Evolutionary conservation across 192 early-diverging fungal species (phyloP), one percentile per base, ranked within the genome.

Genomic region (Dissophora globulifera): DNA sequence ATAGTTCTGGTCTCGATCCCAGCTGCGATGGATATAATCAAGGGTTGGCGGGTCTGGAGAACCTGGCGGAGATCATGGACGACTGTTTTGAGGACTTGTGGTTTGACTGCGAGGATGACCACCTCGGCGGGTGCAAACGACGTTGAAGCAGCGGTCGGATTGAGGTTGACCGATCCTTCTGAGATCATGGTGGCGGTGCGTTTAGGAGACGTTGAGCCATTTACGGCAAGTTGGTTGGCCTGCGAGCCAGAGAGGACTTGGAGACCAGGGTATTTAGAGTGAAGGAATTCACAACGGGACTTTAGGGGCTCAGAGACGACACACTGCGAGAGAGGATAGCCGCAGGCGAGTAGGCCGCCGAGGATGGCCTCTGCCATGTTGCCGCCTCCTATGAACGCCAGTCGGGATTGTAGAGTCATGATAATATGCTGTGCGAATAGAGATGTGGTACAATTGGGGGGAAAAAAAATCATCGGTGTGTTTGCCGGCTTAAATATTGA

Each of bases 361-460:
- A 96, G 85, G 57, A 98, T 96, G 62, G 96, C 93, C 61, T 89
- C 88, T 42, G 93, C 94, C 96, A 98, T 98, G 79, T 98, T 95
- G 59, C 96, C 96, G 50, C 96, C 96, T 70, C 96, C 96, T 57
- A 93, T 92, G 74, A 93, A 92, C 53, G 82, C 80, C 33, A 93
- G 49, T 67, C 72, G 66, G 60, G 71, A 75, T 61, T 46, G 51
- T 4, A 67, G 25, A 22, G 58, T 42, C 50, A 47, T 60, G 35
- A 6, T 38, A 13, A 13, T 38, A 38, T 38, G 35, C 35, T 38
- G 35, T 38, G 35, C n/a, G n/a, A n/a, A n/a, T n/a, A n/a, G n/a
- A n/a, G n/a, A n/a, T n/a, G n/a, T n/a, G n/a, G n/a, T n/a, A n/a
- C n/a, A n/a, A n/a, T n/a, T n/a, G n/a, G n/a, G n/a, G n/a, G n/a